Evolutionary conservation across 768 basidiomycete species (phyloP).

Genomic region (Amanita phalloides): DNA sequence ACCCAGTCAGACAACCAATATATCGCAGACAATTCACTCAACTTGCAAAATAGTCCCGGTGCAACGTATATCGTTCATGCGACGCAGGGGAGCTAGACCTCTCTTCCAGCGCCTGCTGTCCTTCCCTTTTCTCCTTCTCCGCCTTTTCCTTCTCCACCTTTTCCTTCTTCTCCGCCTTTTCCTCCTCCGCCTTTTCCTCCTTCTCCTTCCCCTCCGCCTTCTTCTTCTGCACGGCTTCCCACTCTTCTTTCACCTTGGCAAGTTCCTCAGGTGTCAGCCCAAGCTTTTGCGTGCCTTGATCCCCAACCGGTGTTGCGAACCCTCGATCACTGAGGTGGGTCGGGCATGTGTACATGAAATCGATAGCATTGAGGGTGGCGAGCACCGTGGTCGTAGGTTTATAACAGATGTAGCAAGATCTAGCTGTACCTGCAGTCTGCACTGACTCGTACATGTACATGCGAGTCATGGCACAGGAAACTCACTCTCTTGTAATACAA

Average conservation of each 20-base stretch:
- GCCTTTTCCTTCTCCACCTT: conserved; percentile 2
- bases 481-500: conserved; percentile 85
- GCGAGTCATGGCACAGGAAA: conserved; percentile 7
- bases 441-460: conserved; percentile 8
- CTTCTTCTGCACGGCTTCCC: conserved; percentile 61
- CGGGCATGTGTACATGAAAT: conserved; percentile 82
- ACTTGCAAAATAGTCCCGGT: conserved; percentile 69
- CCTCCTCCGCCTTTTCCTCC: conserved; percentile 27
- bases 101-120: conserved; percentile 15
- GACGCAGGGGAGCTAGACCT: conserved; percentile 14
- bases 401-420: conserved; percentile 70
- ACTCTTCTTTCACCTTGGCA: conserved; percentile 67
- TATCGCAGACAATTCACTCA: conserved; percentile 12
- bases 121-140: conserved; percentile 17
- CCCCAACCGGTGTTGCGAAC: conserved; percentile 48
- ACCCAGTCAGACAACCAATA: not conserved
- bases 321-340: conserved; percentile 72
- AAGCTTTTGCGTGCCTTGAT: conserved; percentile 24
- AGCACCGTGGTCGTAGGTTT: conserved; percentile 78
- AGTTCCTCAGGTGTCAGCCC: conserved; percentile 60
- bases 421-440: conserved; percentile 70
- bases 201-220: conserved; percentile 45
- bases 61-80: conserved; percentile 73
- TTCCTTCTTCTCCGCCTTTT: conserved; percentile 26
- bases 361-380: conserved; percentile 70